Evolutionary conservation across 2,329 filamentous ascomycete genomes (phyloP), one percentile per base, ranked within the genome.

Genomic region (Calonectria pteridis): DNA sequence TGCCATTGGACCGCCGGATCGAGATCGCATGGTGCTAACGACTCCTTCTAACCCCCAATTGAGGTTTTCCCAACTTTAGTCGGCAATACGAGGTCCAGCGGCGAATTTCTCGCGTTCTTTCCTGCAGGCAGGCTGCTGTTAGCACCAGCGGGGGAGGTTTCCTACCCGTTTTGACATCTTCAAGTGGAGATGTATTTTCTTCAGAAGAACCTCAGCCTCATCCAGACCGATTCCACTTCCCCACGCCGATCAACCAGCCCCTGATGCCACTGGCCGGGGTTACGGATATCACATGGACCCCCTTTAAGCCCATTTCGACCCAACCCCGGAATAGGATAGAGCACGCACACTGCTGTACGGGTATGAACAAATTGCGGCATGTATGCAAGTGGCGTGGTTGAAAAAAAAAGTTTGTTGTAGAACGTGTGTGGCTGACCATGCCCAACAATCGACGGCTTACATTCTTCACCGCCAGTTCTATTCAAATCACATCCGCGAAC

Each of bases 271-370:
- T 51, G 58, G 46, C 58, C 58, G n/a, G 40, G 58, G 49, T 20
- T 40, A 37, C 31, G 26, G 49, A 70, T 29, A 55, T 55, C 67
- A 43, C 58, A 65, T 55, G 67, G 49, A 23, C 55, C 1, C 29
- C 51, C 51, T 29, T 40, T 23, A 40, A n/a, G 43, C 46, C 28
- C 37, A 65, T 64, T 64, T 59, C 59, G 62, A 70, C 67, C 67
- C 35, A 58, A 55, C 49, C 35, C 43, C 67, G 46, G 46, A 40
- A 26, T 43, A 29, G 33, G 31, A 53, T 35, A 62, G 33, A 28
- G 23, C 33, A 35, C 37, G 26, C 11, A 5, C 26, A 10, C 37
- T 65, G 33, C 13, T 6, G 9, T 16, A n/a, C 18, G 26, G 28
- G n/a, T 10, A 29, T 49, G 28, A 64, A 46, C 23, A 28, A 33